These are phyloP conservation scores for Diaporthe batatas DNA, from an alignment of 2,329 filamentous ascomycete genomes.

Conservation along the genomic window DNA sequence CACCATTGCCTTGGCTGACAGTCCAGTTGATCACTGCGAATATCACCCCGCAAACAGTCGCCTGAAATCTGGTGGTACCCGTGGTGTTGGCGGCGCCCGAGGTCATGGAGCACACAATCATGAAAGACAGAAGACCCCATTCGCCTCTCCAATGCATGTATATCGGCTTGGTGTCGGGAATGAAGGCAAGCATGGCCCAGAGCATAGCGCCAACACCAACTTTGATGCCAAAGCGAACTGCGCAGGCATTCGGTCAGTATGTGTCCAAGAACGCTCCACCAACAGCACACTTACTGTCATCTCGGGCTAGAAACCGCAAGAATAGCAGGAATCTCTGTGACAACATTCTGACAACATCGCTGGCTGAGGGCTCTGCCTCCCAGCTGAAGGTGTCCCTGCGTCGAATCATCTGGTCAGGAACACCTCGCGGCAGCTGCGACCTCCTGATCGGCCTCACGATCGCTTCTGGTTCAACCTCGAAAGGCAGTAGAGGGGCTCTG, in stretches of 20 bases:
- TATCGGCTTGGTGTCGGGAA: constrained; percentile 80
- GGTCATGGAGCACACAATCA: constrained; percentile 98
- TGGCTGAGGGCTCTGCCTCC: constrained; percentile 66
- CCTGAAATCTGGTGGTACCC: constrained; percentile 85
- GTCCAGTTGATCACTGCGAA: constrained; percentile 85
- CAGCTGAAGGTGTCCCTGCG: constrained; percentile 68
- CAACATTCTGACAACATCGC: constrained; percentile 56
- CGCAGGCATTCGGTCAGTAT: constrained; percentile 44
- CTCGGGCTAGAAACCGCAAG: constrained; percentile 63
- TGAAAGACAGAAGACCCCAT: constrained; percentile 96
- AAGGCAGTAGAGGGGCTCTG: constrained; percentile 45
- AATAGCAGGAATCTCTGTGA: constrained; percentile 62
- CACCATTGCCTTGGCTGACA: constrained; percentile 78
- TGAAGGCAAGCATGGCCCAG: constrained; percentile 90
- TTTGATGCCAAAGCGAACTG: constrained; percentile 85
- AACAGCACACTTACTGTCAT: constrained; percentile 60
- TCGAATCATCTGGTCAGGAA: constrained; percentile 65
- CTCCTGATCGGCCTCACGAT: constrained; percentile 63
- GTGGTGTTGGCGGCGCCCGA: constrained; percentile 97
- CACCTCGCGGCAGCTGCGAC: constrained; percentile 68
- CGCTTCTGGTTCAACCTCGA: constrained; percentile 59
- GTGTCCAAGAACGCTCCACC: background rate
- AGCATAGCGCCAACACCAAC: constrained; percentile 90
- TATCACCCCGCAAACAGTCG: constrained; percentile 84
- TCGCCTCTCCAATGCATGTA: constrained; percentile 94